Evolutionary conservation across 495 filamentous ascomycete species (phyloP), one percentile per base, ranked within the genome.

Genomic region (Jackrogersella multiformis): DNA sequence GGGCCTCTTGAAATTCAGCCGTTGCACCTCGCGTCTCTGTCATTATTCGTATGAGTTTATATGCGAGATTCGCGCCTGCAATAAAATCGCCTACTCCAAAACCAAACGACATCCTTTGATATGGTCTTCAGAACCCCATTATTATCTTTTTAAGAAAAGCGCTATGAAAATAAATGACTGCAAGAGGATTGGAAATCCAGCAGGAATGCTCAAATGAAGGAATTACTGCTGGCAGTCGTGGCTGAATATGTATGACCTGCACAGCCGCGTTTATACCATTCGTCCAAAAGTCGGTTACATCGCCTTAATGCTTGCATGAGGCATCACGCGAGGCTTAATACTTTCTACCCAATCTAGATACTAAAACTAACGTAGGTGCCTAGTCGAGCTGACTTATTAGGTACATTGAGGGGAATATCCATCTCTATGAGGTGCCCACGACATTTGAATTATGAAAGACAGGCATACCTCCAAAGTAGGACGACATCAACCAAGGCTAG

Each of bases 1-100:
- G 51, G 5, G 57, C 64, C 35, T 68, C 64, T 64, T 68, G 57
- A 23, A 64, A 68, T 34, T 68, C 64, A 18, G 28, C 26, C 18
- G 35, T 55, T 54, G 64, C 57, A 0, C 64, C 59, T 13, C 45
- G 64, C 0, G 64, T 56, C 21, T 68, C 48, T 45, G 56, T 49
- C 66, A 70, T 52, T 32, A 70, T 23, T 68, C 58, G 26, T 39
- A 60, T 56, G 53, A 73, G 30, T 58, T 57, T 46, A 15, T 63
- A 49, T 32, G 71, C 60, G 0, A 73, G 57, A 9, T 68, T 49
- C 15, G 59, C 68, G 13, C 56, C 71, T 1, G 66, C 52, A 32
- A 71, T 58, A 24, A 73, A 73, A 51, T 71, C 69, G 26, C 68
- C 49, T 16, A 73, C 56, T 2, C 56, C 38, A 41, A 71, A 71